phyloP scores from a whole-genome alignment of 495 filamentous ascomycete genomes.

The Neurospora hispaniola region DNA sequence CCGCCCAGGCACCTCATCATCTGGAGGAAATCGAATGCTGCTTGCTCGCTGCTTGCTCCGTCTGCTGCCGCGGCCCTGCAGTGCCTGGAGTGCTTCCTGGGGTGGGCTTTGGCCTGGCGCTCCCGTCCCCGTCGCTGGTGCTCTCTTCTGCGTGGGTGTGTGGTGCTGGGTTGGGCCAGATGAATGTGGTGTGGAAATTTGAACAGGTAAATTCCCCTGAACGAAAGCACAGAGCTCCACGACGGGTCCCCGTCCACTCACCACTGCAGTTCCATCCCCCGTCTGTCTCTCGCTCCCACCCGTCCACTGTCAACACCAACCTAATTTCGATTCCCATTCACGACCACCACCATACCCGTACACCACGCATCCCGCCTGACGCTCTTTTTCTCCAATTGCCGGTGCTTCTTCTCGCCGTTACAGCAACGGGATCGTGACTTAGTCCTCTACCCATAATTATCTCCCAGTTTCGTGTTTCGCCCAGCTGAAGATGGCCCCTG shows the following conservation, averaged over 20 bases:
- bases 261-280: slow-evolving; percentile 2
- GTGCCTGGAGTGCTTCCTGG: slow-evolving; percentile 1
- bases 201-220: slow-evolving; percentile 28
- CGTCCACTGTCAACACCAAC: slow-evolving; percentile 17
- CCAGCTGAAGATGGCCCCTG: slow-evolving; percentile 53
- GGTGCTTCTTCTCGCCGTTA: slow-evolving; percentile 6
- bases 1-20: background rate
- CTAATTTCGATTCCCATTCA: slow-evolving; percentile 6
- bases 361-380: background rate
- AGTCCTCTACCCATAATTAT: slow-evolving; percentile 4
- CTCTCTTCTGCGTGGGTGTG: background rate
- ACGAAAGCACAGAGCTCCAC: slow-evolving; percentile 20
- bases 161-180: background rate
- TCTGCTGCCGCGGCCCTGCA: background rate
- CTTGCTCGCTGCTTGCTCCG: background rate
- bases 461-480: slow-evolving; percentile 3
- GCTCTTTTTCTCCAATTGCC: slow-evolving; percentile 10
- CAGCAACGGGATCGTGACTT: slow-evolving; percentile 7
- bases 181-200: slow-evolving; percentile 28
- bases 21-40: background rate
- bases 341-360: background rate
- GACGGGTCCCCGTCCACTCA: background rate
- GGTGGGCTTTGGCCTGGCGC: slow-evolving; percentile 12
- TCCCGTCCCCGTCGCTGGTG: slow-evolving; percentile 10
- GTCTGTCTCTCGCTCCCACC: slow-evolving; percentile 10